Percentiles rank a stretch among this genome's conserved stretches.
phyloP scores from a whole-genome alignment of 306 rosid genomes.

The Mimosa bimucronata region DNA sequence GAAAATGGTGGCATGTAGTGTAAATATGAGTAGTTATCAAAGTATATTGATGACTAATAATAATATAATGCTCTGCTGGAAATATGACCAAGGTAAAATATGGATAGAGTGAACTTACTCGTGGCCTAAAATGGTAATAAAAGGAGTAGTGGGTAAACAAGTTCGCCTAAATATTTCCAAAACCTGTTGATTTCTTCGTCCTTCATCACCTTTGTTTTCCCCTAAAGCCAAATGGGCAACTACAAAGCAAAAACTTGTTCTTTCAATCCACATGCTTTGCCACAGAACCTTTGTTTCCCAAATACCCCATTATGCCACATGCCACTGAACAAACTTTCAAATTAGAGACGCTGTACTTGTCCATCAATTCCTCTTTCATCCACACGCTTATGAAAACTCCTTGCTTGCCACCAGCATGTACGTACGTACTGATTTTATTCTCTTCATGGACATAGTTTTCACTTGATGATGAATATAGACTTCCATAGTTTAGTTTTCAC shows the following conservation, averaged over 20 bases:
- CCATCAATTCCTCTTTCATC: slow-evolving; percentile 62
- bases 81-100: not conserved
- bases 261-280: slow-evolving; percentile 85
- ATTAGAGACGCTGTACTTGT: slow-evolving; percentile 63
- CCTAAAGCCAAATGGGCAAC: slow-evolving; percentile 93
- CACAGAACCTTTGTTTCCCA: slow-evolving; percentile 92
- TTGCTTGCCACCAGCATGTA: slow-evolving; percentile 72
- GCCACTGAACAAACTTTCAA: slow-evolving; percentile 88
- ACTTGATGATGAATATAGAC: too few relatives aligned
- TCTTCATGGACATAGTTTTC: too few relatives aligned
- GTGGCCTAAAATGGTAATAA: slow-evolving; percentile 81
- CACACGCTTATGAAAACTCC: slow-evolving; percentile 91
- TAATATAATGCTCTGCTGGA: not conserved
- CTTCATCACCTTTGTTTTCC: slow-evolving; percentile 89
- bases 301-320: slow-evolving; percentile 91
- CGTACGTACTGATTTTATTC: too few relatives aligned
- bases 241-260: slow-evolving; percentile 89
- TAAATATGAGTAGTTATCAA: not conserved
- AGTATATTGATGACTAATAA: too few relatives aligned
- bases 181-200: slow-evolving; percentile 77
- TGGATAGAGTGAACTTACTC: slow-evolving; percentile 53
- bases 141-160: slow-evolving; percentile 60
- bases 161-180: slow-evolving; percentile 78
- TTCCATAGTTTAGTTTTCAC: too few relatives aligned
- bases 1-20: not conserved